These are phyloP conservation scores for Gaillardinia entomophila DNA, from an alignment of 805 yeast species.

Conservation along the genomic window DNA sequence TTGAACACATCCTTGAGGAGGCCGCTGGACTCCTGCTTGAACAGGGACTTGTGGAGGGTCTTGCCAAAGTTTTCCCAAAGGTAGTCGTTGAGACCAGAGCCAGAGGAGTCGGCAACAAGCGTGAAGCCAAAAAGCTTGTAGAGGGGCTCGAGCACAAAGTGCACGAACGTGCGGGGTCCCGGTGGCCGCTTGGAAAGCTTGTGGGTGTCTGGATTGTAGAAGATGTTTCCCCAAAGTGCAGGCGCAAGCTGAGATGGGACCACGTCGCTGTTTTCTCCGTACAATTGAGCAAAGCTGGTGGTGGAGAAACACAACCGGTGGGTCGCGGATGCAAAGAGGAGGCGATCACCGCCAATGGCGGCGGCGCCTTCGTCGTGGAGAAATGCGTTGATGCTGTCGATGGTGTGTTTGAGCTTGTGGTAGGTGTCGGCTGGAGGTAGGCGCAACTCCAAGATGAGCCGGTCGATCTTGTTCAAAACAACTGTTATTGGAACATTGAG, in stretches of 20 bases:
- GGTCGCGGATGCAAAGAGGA: constrained; percentile 70
- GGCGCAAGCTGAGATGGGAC: constrained; percentile 4
- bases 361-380: constrained; percentile 61
- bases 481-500: constrained; percentile 50
- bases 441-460: constrained; percentile 74
- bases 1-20: constrained; percentile 51
- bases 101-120: constrained; percentile 44
- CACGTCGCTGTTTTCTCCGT: constrained; percentile 17
- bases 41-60: constrained; percentile 30
- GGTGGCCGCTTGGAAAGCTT: constrained; percentile 34
- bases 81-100: constrained; percentile 30
- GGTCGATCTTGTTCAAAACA: constrained; percentile 76
- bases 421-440: constrained; percentile 72
- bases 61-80: constrained; percentile 48
- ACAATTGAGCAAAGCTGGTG: constrained; percentile 54
- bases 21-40: constrained; percentile 52
- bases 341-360: no score
- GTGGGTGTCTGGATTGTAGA: constrained; percentile 37
- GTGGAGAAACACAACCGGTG: constrained; percentile 63
- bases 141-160: constrained; percentile 69
- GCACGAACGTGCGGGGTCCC: constrained; percentile 43
- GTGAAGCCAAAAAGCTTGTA: constrained; percentile 67
- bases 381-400: constrained; percentile 60
- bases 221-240: constrained; percentile 75
- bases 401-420: constrained; percentile 53